phyloP scores from a whole-genome alignment of 345 rosid genomes.

The Draba incana region DNA sequence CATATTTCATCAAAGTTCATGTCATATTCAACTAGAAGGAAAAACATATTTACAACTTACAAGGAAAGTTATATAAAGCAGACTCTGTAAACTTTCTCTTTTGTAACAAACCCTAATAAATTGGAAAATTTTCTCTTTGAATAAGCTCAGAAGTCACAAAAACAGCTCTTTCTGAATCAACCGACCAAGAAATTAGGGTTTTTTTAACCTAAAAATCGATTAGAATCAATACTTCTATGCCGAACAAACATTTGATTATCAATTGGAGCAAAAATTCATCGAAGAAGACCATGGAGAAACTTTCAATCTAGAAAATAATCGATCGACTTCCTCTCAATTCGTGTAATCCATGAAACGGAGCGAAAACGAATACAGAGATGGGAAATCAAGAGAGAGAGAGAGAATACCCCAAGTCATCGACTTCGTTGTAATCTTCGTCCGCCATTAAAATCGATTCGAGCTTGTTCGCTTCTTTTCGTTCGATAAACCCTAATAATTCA shows the following conservation, averaged over 20 bases:
- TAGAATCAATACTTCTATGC: not conserved
- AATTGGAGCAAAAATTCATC: conserved; percentile 2
- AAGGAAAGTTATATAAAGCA: not conserved
- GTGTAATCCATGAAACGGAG: conserved; percentile 11
- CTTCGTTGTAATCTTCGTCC: conserved; percentile 74
- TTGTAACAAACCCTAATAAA: not conserved
- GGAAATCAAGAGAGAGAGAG: not conserved
- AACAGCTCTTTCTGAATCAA: not conserved
- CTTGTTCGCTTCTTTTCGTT: not conserved
- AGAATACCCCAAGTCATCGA: conserved; percentile 65
- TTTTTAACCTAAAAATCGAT: not conserved
- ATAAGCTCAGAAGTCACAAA: not conserved
- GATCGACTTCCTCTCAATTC: not conserved
- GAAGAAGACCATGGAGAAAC: not conserved
- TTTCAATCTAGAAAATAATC: not conserved
- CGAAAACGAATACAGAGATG: not conserved
- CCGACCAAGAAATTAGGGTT: conserved; percentile 7
- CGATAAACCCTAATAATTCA: conserved; percentile 31
- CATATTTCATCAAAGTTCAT: conserved; percentile 4
- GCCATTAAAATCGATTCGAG: conserved; percentile 54
- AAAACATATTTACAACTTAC: conserved; percentile 2
- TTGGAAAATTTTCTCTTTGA: not conserved
- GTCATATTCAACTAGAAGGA: not conserved
- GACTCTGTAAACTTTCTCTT: not conserved
- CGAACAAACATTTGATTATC: not conserved